Evolutionary conservation across 352 stramenopile species (phyloP), one percentile per base, ranked within the genome.

Genomic region (Thalassiosira delicatula): DNA sequence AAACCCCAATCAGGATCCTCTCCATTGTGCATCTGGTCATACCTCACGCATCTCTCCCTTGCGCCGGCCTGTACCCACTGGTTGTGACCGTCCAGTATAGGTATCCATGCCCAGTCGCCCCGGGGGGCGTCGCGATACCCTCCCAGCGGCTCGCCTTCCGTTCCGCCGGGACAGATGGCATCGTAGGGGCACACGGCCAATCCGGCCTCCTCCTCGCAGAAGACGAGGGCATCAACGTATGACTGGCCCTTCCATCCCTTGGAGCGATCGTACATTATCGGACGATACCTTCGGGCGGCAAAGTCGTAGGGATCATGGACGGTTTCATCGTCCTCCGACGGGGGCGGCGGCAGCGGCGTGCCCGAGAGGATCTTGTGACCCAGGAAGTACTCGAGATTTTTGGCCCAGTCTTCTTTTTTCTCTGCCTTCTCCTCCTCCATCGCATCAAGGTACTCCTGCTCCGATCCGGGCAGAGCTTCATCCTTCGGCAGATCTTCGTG

Each of bases 101-200:
- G 54, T 2, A 63, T 63, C 54, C 54, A 63, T 7, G 25, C 27
- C 54, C 54, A 63, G 42, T 63, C 54, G 2, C 54, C 54, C 37
- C 23, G 23, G 21, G 25, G 25, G 1, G 9, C 21, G 2, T 11
- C 54, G 4, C 54, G 54, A 42, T 63, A 63, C 42, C 54, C 54
- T 5, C 54, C 54, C 3, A 63, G 23, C 1, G 54, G 54, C 25
- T 63, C 54, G 5, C 7, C 25, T 3, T 3, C 5, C 4, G 29
- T 9, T 25, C 54, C 54, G 1, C 23, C 2, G 9, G 54, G 54
- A 63, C 54, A 63, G 8, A 63, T 19, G 14, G 54, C 54, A 1
- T 63, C 54, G 54, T 63, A 63, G 23, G 54, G 54, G 21, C 54
- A 63, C 12, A 63, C 54, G 4, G 54, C 54, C 1, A 63, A 7